A percentile compares a stretch with the other conserved stretches of the same genome.
Evolutionary conservation across 1,139 yeast species (phyloP).

Genomic region (Yamadazyma jaroonii): DNA sequence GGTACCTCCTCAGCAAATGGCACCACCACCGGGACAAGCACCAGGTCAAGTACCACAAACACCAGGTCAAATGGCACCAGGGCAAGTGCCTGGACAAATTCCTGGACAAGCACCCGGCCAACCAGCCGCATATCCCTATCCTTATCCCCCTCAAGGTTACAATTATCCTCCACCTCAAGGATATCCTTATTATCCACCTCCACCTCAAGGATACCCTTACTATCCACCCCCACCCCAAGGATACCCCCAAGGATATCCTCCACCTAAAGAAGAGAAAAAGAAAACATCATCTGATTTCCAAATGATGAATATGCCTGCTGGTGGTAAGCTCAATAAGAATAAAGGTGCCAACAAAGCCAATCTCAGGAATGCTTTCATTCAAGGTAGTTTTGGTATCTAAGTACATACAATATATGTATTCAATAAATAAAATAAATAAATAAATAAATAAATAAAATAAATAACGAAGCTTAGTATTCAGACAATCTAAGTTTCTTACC

Average conservation of each 20-base stretch:
- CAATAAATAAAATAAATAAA: conserved; percentile 7
- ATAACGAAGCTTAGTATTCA: conserved; percentile 47
- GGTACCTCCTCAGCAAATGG: no score
- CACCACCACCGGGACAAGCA: conserved; percentile 5
- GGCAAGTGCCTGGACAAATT: neutral
- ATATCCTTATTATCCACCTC: conserved; percentile 11
- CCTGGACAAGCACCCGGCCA: conserved; percentile 3
- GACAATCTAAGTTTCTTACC: conserved; percentile 73
- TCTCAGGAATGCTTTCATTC: conserved; percentile 41
- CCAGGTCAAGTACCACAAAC: conserved; percentile 3
- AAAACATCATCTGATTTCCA: conserved; percentile 24
- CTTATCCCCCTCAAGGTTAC: conserved; percentile 7
- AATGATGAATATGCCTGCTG: conserved; percentile 38
- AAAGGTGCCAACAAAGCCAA: conserved; percentile 34
- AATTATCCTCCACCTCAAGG: conserved; percentile 11
- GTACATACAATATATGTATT: conserved; percentile 3
- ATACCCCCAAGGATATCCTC: conserved; percentile 16
- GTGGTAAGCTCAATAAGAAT: conserved; percentile 34
- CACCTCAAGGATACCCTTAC: conserved; percentile 15
- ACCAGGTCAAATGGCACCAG: conserved; percentile 6
- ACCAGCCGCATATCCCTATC: neutral
- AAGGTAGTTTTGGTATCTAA: conserved; percentile 39
- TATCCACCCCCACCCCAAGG: no score
- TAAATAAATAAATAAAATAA: conserved; percentile 8
- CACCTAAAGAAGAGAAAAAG: conserved; percentile 7